Evolutionary conservation across 2,329 filamentous ascomycete genomes (phyloP), one percentile per base, ranked within the genome.

Genomic region (Epicoccum nigrum): DNA sequence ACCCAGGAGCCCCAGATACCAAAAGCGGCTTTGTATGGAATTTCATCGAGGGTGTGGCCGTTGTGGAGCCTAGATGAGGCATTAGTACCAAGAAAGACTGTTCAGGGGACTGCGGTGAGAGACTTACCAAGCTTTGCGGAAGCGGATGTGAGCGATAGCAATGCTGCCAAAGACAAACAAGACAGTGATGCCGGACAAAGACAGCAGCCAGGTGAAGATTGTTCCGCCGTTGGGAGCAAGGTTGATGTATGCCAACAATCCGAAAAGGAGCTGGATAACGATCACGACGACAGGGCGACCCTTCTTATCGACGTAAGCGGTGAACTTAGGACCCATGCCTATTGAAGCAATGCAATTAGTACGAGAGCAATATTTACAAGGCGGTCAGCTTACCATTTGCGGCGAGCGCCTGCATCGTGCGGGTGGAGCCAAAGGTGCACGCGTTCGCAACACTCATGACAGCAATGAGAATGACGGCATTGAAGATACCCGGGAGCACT

Each of bases 71-170:
- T 31, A 42, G 16, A 37, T 4, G 12, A 37, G n/a, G 15, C 5
- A 23, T 49, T 43, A 43, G 45, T 15, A 5, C 19, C 37, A n/a
- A 13, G 19, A 15, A 9, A 27, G 11, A 30, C 12, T 19, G 17
- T 32, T n/a, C 21, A 31, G 2, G 12, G 9, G 21, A 13, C 16
- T 19, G n/a, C 19, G 41, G 23, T 8, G 17, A 55, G n/a, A 32
- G 9, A 52, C 53, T 49, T 49, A 62, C 68, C 68, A 71, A 25
- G 63, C 68, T 15, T 75, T 73, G 51, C 92, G 89, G 81, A 96
- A 96, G 46, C 91, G 90, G 68, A 96, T 94, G 74, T 96, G 92
- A 15, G 87, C 84, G n/a, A 94, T 76, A 70, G 90, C 94, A 70
- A 96, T 92, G 55, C 87, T 88, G 54, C 81, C 83, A 86, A 88